Evolutionary conservation across 805 yeast genomes (phyloP).

Genomic region (Huiozyma sinensis): DNA sequence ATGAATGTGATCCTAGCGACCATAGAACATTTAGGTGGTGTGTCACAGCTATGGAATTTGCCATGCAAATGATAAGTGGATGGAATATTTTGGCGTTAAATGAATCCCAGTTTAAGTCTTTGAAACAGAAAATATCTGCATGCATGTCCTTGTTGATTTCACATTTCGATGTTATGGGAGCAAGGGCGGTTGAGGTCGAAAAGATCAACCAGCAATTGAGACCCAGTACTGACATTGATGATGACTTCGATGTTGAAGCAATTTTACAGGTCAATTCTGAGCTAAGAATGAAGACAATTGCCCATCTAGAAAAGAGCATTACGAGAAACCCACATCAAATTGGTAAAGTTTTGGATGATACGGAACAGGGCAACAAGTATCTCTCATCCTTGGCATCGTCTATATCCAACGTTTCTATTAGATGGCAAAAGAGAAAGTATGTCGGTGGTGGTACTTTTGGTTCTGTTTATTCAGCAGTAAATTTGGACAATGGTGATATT

Average conservation of each 20-base stretch:
- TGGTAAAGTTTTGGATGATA: constrained; percentile 84
- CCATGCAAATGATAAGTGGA: constrained; percentile 89
- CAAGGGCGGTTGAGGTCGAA: constrained; percentile 61
- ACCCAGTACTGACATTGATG: constrained; percentile 27
- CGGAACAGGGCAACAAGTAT: constrained; percentile 79
- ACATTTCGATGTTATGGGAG: constrained; percentile 98
- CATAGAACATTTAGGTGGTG: constrained; percentile 91
- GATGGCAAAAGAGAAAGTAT: constrained; percentile 94
- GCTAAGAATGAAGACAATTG: constrained; percentile 56
- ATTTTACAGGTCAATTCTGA: constrained; percentile 49
- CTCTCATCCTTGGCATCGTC: constrained; percentile 80
- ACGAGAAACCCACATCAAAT: constrained; percentile 39
- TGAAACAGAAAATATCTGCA: constrained; percentile 80
- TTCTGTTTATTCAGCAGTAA: constrained; percentile 82
- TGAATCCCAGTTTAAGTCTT: constrained; percentile 60
- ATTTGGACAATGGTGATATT: constrained; percentile 88
- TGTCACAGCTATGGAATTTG: constrained; percentile 89
- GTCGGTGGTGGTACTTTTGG: constrained; percentile 97
- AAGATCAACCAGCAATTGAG: constrained; percentile 26
- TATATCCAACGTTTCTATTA: constrained; percentile 77
- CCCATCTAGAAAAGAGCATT: constrained; percentile 46
- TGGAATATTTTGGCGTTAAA: constrained; percentile 74
- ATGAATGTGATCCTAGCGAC: constrained; percentile 90
- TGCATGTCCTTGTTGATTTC: constrained; percentile 90
- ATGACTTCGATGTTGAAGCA: constrained; percentile 44